Evolutionary conservation across 2,329 filamentous ascomycete species (phyloP), one percentile per base, ranked within the genome.

Genomic region (Fusarium oligoseptatum): DNA sequence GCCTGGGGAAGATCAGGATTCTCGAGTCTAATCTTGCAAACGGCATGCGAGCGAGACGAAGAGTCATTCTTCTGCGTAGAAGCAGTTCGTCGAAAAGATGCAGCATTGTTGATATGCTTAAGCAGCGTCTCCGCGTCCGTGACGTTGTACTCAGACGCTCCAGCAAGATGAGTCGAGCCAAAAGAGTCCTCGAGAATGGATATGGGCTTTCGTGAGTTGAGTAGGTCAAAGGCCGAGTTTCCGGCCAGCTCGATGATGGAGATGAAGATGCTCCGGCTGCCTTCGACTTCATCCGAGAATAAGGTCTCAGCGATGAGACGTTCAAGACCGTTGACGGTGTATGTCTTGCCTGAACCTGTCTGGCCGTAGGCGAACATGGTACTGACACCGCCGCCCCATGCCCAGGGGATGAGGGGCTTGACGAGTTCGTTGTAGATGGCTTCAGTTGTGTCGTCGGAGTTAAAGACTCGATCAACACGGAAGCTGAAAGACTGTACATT

Each of bases 341-440:
- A 83, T 1, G 85, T 87, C 76, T 87, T 87, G 14, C 86, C 86
- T 2, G 86, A 87, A 9, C 86, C 85, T 0, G 86, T 87, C 71
- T 87, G 86, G 11, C 86, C 85, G 50, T 87, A 87, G 37, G 84
- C 85, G 55, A 87, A 87, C 39, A 88, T 76, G n/a, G 87, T 88
- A 17, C 83, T 83, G 24, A 88, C 82, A 20, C 86, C 85, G 14
- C 87, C 87, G 24, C 80, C 73, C 84, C 84, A 86, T 0, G 84
- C 84, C 81, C 83, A 87, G 0, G 85, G 82, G 14, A 88, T 81
- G 12, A 88, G 80, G 12, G 83, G 81, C 36, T 81, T 73, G 6
- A 87, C 81, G 2, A 85, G 74, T 9, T 83, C 80, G 3, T 82
- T 68, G 76, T 87, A 88, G 45, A 88, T 82, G 5, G 80, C 69